Conservation (phyloP, 2,329 filamentous ascomycete genomes). For the Ceratocystis diversiconidia region DNA sequence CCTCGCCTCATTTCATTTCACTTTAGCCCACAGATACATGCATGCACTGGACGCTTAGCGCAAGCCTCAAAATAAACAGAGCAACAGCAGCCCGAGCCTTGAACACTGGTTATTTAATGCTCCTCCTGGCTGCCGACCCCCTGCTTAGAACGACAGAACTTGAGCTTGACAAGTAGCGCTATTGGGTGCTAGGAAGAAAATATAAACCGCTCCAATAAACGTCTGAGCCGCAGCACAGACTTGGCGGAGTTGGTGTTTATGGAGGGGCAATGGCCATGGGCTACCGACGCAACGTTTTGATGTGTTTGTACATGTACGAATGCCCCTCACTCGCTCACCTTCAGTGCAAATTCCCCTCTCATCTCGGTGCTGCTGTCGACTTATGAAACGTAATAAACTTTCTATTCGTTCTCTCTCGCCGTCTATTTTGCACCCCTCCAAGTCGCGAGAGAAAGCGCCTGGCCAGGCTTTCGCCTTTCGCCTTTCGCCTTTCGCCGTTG, state of each 20-base stretch:
- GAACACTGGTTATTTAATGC: neutral
- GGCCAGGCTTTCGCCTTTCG: neutral
- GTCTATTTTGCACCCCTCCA: too few relatives aligned
- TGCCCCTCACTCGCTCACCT: too few relatives aligned
- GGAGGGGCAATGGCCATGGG: neutral
- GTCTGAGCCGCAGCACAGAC: slow-evolving; percentile 2
- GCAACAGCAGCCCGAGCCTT: neutral
- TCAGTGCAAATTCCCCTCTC: too few relatives aligned
- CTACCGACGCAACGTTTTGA: too few relatives aligned
- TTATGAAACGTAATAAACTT: neutral
- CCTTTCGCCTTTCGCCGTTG: neutral
- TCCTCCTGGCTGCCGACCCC: neutral
- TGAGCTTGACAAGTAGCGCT: neutral
- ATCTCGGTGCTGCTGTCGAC: too few relatives aligned
- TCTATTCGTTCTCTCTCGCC: too few relatives aligned
- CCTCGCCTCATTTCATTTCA: neutral
- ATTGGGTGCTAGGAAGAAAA: neutral
- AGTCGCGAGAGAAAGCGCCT: too few relatives aligned
- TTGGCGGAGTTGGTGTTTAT: neutral
- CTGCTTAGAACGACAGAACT: neutral
- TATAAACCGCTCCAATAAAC: slow-evolving; percentile 1
- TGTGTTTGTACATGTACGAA: neutral
- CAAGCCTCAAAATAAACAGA: too few relatives aligned
- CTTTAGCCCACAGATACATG: neutral
- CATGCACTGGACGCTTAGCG: neutral